Percentiles rank a stretch among this genome's conserved stretches.
Evolutionary conservation across 2,329 filamentous ascomycete genomes (phyloP).

Genomic region (Salinomyces thailandicus): DNA sequence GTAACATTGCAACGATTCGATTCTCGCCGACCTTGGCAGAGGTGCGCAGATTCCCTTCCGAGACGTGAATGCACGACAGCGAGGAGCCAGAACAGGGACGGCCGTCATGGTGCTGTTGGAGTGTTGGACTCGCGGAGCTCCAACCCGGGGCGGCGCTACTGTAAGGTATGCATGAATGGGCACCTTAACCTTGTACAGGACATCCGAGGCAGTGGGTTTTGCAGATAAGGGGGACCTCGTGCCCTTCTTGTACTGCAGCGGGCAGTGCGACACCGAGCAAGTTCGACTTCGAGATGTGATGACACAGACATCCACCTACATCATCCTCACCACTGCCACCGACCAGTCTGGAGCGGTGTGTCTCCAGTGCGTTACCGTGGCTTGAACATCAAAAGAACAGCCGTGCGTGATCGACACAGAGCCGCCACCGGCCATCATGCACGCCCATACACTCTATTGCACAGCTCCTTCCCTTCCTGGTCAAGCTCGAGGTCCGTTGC

Average conservation of each 20-base stretch:
- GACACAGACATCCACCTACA: constrained; percentile 1
- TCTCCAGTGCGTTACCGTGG: constrained; percentile 4
- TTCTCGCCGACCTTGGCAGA: too few species aligned
- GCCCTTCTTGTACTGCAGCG: neutral
- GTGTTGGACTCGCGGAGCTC: too few species aligned
- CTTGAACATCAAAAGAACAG: neutral
- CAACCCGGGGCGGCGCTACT: too few species aligned
- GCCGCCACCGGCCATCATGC: constrained; percentile 1
- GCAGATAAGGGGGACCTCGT: constrained; percentile 2
- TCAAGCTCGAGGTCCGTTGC: neutral
- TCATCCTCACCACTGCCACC: neutral
- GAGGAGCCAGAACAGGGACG: too few species aligned
- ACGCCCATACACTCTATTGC: constrained; percentile 2
- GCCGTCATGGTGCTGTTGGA: too few species aligned
- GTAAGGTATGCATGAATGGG: too few species aligned
- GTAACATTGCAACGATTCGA: too few species aligned
- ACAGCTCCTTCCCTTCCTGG: constrained; percentile 2
- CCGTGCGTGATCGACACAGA: constrained; percentile 2
- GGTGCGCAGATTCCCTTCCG: too few species aligned
- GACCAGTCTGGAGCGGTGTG: constrained; percentile 3
- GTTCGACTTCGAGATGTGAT: neutral
- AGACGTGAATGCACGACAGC: too few species aligned
- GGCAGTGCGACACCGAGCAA: constrained; percentile 4
- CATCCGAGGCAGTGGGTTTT: neutral
- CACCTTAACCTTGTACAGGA: too few species aligned